Evolutionary conservation across 345 rosid genomes (phyloP).

Genomic region (Cochlearia excelsa): DNA sequence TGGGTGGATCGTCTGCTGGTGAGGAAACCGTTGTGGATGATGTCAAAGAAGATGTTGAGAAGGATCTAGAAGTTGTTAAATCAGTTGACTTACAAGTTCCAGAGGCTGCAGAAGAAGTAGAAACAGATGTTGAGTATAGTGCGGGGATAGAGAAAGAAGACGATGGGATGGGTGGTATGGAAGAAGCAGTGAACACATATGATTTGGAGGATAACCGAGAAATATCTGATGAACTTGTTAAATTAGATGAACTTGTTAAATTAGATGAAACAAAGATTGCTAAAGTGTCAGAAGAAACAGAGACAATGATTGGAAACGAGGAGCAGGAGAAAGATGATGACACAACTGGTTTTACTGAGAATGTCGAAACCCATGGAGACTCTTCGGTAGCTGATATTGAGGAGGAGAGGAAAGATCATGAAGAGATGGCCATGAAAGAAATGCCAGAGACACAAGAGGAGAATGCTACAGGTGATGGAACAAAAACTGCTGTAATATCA

Average conservation of each 20-base stretch:
- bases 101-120: constrained; percentile 30
- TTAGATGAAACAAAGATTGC: constrained; percentile 29
- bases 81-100: constrained; percentile 20
- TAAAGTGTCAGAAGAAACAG: constrained; percentile 31
- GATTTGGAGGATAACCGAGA: constrained; percentile 24
- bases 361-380: constrained; percentile 30
- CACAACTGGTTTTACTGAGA: constrained; percentile 31
- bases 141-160: constrained; percentile 28
- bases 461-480: constrained; percentile 25
- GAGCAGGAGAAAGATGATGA: constrained; percentile 30
- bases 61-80: constrained; percentile 23
- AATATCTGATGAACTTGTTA: constrained; percentile 19
- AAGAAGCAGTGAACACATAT: constrained; percentile 15
- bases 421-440: constrained; percentile 23
- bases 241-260: constrained; percentile 27
- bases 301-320: constrained; percentile 21
- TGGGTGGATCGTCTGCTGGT: constrained; percentile 20
- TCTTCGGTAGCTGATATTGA: constrained; percentile 28
- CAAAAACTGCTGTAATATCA: constrained; percentile 21
- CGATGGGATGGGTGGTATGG: constrained; percentile 21
- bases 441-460: constrained; percentile 32
- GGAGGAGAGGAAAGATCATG: constrained; percentile 36
- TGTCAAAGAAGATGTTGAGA: constrained; percentile 26
- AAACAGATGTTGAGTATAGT: constrained; percentile 2
- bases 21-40: constrained; percentile 22